Conservation (phyloP, 257 asterid species). For the Scutellaria baicalensis region DNA sequence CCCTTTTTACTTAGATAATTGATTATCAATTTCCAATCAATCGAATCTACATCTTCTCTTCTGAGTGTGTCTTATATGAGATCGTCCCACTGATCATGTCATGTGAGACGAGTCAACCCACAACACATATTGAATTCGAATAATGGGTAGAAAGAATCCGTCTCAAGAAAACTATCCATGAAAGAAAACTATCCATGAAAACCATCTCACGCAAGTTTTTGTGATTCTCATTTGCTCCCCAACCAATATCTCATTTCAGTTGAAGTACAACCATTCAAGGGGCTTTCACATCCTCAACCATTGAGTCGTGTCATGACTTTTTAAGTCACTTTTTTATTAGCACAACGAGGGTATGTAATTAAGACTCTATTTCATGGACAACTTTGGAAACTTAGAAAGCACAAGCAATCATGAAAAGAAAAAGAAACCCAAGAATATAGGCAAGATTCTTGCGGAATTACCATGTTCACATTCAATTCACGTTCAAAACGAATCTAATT, state of each 20-base stretch:
- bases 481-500: too few species aligned
- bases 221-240: too few species aligned
- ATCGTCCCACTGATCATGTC: too few species aligned
- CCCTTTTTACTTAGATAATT: not conserved
- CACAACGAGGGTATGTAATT: slow-evolving; percentile 8
- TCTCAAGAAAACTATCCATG: too few species aligned
- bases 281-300: slow-evolving; percentile 12
- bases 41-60: not conserved
- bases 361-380: not conserved
- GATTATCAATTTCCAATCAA: slow-evolving; percentile 13
- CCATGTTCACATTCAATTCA: not conserved
- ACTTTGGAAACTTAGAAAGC: not conserved
- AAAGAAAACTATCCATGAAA: too few species aligned
- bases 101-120: too few species aligned
- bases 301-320: slow-evolving; percentile 12
- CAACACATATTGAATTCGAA: too few species aligned
- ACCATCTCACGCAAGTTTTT: too few species aligned
- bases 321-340: slow-evolving; percentile 3
- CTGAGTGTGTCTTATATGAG: too few species aligned
- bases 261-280: slow-evolving; percentile 6
- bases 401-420: not conserved
- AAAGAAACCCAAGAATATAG: not conserved
- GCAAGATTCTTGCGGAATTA: not conserved
- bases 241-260: not conserved
- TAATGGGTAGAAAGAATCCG: too few species aligned